These are phyloP conservation scores for Didymella glomerata DNA, from an alignment of 2,329 filamentous ascomycete species.

Conservation along the genomic window DNA sequence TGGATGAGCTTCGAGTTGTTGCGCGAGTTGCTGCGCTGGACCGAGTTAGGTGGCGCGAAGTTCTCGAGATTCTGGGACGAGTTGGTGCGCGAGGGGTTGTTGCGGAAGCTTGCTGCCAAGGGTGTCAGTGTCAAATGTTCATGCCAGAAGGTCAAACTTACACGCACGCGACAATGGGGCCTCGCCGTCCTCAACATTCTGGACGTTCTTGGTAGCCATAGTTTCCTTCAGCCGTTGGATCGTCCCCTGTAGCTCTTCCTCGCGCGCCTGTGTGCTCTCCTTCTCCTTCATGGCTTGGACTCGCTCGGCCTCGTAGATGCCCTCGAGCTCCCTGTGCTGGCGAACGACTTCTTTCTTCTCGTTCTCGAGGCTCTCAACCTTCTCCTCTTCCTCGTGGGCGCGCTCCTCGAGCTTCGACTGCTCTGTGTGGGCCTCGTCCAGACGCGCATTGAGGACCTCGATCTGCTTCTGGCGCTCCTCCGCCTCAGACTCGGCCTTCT, in stretches of 20 bases:
- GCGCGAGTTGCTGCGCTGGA: constrained; percentile 86
- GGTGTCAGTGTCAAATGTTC: constrained; percentile 31
- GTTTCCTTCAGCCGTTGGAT: constrained; percentile 93
- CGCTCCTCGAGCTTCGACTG: constrained; percentile 88
- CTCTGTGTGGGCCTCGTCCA: constrained; percentile 85
- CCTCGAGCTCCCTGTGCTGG: constrained; percentile 89
- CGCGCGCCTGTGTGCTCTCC: constrained; percentile 81
- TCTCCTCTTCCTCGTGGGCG: constrained; percentile 84
- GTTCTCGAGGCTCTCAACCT: constrained; percentile 79
- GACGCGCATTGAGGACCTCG: constrained; percentile 81
- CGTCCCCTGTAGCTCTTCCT: constrained; percentile 89
- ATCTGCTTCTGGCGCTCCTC: constrained; percentile 85
- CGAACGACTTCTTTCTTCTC: constrained; percentile 85
- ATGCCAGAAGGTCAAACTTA: constrained; percentile 46
- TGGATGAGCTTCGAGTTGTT: constrained; percentile 89
- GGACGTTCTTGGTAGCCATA: constrained; percentile 75
- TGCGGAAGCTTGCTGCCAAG: constrained; percentile 52
- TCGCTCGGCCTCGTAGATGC: constrained; percentile 89
- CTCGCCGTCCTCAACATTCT: constrained; percentile 60
- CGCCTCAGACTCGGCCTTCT: constrained; percentile 78
- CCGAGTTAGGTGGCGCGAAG: constrained; percentile 84
- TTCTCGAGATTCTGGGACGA: constrained; percentile 77
- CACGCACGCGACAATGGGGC: constrained; percentile 62
- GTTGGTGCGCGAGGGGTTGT: constrained; percentile 54
- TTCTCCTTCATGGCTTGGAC: constrained; percentile 89